These are phyloP conservation scores for Debaryomyces udenii DNA, from an alignment of 1,139 yeast genomes.

Conservation along the genomic window DNA sequence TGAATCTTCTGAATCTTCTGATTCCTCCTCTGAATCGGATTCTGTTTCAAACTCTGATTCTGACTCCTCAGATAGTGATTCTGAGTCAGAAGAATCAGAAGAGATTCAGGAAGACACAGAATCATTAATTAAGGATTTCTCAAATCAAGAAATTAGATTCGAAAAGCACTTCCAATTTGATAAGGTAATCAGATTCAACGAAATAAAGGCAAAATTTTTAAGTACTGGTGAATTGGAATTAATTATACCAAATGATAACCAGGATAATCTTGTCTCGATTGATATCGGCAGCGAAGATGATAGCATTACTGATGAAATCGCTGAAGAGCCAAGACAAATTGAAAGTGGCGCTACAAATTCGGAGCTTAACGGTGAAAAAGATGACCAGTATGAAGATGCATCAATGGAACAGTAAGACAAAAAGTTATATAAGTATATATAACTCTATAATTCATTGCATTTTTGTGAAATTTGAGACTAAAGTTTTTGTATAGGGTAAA, in stretches of 20 bases:
- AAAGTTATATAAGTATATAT: no score
- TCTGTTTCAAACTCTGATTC: slow-evolving; percentile 5
- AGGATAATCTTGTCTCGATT: slow-evolving; percentile 30
- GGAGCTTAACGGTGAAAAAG: slow-evolving; percentile 12
- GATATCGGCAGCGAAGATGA: slow-evolving; percentile 25
- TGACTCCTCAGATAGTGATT: slow-evolving; percentile 9
- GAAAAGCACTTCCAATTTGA: slow-evolving; percentile 52
- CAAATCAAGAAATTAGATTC: slow-evolving; percentile 45
- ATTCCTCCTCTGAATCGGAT: slow-evolving; percentile 14
- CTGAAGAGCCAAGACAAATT: slow-evolving; percentile 11
- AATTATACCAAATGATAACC: slow-evolving; percentile 42
- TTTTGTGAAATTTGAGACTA: no score
- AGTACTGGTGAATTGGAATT: slow-evolving; percentile 48
- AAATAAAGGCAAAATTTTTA: slow-evolving; percentile 43
- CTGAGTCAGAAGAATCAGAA: slow-evolving; percentile 23
- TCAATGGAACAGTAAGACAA: slow-evolving; percentile 16
- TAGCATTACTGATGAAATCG: slow-evolving; percentile 25
- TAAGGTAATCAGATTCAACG: slow-evolving; percentile 40
- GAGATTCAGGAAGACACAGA: slow-evolving; percentile 49
- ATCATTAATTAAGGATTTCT: slow-evolving; percentile 41
- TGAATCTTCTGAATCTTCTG: slow-evolving; percentile 17
- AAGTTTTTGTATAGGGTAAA: no score
- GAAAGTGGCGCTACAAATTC: neutral
- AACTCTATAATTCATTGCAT: no score
- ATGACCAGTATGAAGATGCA: slow-evolving; percentile 19